phyloP scores from a whole-genome alignment of 2,329 filamentous ascomycete genomes.

The Xylaria arbuscula region DNA sequence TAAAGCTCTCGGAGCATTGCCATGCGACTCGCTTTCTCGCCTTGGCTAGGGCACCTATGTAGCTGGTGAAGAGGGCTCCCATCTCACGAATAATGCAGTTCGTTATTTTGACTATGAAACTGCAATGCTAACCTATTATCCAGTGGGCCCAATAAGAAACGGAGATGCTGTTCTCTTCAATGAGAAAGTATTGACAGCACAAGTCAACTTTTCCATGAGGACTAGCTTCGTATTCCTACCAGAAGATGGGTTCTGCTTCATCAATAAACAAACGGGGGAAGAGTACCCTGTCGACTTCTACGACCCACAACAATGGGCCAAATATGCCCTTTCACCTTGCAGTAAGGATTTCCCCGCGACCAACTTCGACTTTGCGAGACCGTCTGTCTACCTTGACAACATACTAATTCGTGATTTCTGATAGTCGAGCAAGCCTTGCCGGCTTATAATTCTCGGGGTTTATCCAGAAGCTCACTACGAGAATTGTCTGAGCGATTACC shows the following conservation, averaged over 20 bases:
- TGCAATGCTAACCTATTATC: conserved; percentile 52
- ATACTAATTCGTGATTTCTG: conserved; percentile 11
- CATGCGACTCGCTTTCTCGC: neutral
- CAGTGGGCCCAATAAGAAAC: conserved; percentile 84
- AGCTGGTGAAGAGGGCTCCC: neutral
- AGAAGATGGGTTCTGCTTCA: conserved; percentile 86
- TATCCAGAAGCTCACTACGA: conserved; percentile 59
- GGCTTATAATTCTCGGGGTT: conserved; percentile 57
- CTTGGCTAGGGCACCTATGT: too few species aligned
- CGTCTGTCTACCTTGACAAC: neutral
- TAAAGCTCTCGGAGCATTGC: neutral
- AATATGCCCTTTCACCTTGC: conserved; percentile 81
- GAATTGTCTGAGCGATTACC: conserved; percentile 58
- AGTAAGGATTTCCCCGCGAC: conserved; percentile 43
- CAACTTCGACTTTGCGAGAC: too few species aligned
- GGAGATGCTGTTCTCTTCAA: conserved; percentile 93
- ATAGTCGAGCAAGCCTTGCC: conserved; percentile 71
- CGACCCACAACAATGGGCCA: conserved; percentile 80
- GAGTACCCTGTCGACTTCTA: conserved; percentile 88
- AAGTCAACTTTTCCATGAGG: conserved; percentile 91
- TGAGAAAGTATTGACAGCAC: conserved; percentile 87
- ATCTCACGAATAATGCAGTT: neutral
- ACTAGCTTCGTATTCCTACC: conserved; percentile 88
- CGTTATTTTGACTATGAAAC: neutral
- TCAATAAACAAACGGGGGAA: conserved; percentile 83